Base-by-base conservation (phyloP, 2,329 filamentous ascomycete genomes). In the Taxawa tesnikishii region DNA sequence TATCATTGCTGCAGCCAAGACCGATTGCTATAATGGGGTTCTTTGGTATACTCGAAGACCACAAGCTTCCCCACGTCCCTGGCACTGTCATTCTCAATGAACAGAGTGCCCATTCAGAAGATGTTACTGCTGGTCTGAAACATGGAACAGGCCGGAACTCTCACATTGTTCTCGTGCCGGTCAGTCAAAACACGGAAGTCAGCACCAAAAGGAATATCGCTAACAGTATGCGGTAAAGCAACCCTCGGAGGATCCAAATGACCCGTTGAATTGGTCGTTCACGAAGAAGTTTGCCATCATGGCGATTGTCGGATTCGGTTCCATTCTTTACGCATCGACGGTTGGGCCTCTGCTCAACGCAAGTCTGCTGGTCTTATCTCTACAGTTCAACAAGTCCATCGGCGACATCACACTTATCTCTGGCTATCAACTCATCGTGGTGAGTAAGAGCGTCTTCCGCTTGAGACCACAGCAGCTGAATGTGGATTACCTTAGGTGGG, bases 341-440 rank as follows among this genome's bases (percentile, higher is more conserved):
- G 46, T 52, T 1, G 39, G 49, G 5, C 51, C 54, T 18, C 46
- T 57, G 7, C 44, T 57, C 3, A 54, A 49, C n/a, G 50, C 54
- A 3, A 51, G 50, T 2, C 37, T 55, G 4, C 48, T 54, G 4
- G 43, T 53, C 18, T 52, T 56, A 25, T 47, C 54, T 1, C 19
- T 42, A 17, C 47, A 52, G 13, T 52, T 53, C 19, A 23, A 45
- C 0, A 43, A 38, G 9, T 27, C 36, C 0, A 41, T 57, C 15
- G 39, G 34, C 13, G 51, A 54, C 23, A 51, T 56, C 31, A 56
- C 53, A 4, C 45, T 53, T 18, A 51, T 55, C 11, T 54, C 50
- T 5, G 53, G 54, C n/a, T 57, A 56, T 26, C 52, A 53, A 43
- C 41, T 57, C 5, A 38, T 57, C 2, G 52, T 55, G 4, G 51